Evolutionary conservation across 2,329 filamentous ascomycete species (phyloP), one percentile per base, ranked within the genome.

Genomic region (Myriosclerotinia duriaeana): DNA sequence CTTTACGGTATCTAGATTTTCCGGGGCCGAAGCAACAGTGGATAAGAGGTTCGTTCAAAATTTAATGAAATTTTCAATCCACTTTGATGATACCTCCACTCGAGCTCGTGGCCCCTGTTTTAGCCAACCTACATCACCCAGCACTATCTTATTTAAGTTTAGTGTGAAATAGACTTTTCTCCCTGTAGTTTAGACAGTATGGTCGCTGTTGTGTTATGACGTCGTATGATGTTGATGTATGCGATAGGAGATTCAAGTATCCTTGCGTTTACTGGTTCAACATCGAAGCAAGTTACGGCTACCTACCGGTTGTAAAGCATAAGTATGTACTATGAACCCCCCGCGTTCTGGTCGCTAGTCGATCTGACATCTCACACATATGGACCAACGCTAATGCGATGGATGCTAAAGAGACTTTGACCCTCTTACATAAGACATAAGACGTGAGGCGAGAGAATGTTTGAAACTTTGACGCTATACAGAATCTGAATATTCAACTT

Each of bases 321-420:
- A 50, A 11, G 14, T 26, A 38, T 61, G 30, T 3, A 34, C 30
- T n/a, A n/a, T n/a, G n/a, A n/a, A n/a, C 30, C 30, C 30, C n/a
- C n/a, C 58, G 44, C 8, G 9, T 50, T 40, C 30, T 14, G 44
- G 30, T 50, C 30, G 17, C 44, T 61, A 46, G 34, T 6, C n/a
- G 22, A 61, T 48, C n/a, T 40, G 58, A 26, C 58, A 61, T 61
- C 14, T 15, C 34, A 48, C 30, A 38, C 56, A 38, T 38, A 34
- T 61, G n/a, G 14, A n/a, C 14, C 58, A 50, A 20, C 44, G 22
- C 38, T 44, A 38, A 50, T 22, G 44, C n/a, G 34, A 38, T 22
- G 53, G 30, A 34, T 34, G 6, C 53, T 12, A n/a, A 55, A 60
- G 20, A 38, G 20, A 12, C 4, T 17, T 50, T 48, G 26, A 38